These are phyloP conservation scores for Orbilia brochopaga DNA, from an alignment of 2,329 filamentous ascomycete species.

Conservation along the genomic window DNA sequence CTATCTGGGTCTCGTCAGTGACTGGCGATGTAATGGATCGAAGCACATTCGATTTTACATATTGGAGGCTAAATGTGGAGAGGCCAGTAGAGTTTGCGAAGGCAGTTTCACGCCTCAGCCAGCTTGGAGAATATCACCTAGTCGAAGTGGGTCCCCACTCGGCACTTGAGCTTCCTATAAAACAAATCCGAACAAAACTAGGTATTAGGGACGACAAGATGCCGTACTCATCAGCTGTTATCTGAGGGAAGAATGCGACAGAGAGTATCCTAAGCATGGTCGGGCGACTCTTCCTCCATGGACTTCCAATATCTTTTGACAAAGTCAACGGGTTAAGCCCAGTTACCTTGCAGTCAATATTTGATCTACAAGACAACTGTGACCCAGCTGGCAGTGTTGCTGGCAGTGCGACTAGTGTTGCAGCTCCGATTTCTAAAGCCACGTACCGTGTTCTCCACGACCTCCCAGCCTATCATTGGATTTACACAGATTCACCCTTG, in stretches of 20 bases:
- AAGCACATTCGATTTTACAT: slow-evolving; percentile 52
- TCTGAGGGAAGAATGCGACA: slow-evolving; percentile 49
- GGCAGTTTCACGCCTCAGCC: slow-evolving; percentile 53
- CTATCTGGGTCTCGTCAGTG: slow-evolving; percentile 51
- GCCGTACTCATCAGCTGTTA: slow-evolving; percentile 43
- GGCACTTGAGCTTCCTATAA: slow-evolving; percentile 50
- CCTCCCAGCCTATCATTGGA: slow-evolving; percentile 18
- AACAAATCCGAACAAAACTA: slow-evolving; percentile 18
- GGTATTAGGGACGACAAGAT: slow-evolving; percentile 13
- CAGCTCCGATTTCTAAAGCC: too few species aligned
- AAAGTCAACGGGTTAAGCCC: slow-evolving; percentile 22
- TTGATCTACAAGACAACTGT: too few species aligned
- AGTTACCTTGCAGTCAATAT: too few species aligned
- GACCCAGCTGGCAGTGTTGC: neutral
- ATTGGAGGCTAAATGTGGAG: slow-evolving; percentile 57
- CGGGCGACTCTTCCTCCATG: slow-evolving; percentile 10
- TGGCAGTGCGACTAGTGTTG: too few species aligned
- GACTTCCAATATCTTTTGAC: slow-evolving; percentile 26
- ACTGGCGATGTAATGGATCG: slow-evolving; percentile 52
- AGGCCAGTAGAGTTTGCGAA: slow-evolving; percentile 57
- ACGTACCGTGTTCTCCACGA: slow-evolving; percentile 22
- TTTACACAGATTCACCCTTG: slow-evolving; percentile 18
- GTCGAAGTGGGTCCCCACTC: slow-evolving; percentile 53
- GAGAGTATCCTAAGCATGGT: slow-evolving; percentile 27
- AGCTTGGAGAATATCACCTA: slow-evolving; percentile 9